These are phyloP conservation scores for Bruguiera parviflora DNA, from an alignment of 345 rosid species.

Conservation along the genomic window DNA sequence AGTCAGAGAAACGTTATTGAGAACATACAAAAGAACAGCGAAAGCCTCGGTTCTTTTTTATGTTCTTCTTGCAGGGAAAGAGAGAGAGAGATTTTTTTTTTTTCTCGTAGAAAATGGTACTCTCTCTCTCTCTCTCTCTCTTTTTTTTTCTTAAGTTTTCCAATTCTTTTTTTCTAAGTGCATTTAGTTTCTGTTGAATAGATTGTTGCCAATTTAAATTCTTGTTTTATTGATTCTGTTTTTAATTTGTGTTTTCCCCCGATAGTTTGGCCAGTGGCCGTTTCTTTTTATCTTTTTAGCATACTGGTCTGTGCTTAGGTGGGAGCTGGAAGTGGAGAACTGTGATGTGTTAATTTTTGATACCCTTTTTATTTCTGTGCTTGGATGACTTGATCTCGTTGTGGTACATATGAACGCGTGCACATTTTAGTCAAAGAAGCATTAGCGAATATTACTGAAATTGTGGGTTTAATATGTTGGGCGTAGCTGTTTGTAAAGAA, in stretches of 20 bases:
- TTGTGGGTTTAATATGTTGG: background rate
- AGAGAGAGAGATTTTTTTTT: background rate
- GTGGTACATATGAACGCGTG: too few species aligned
- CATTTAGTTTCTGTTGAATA: too few species aligned
- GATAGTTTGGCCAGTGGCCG: constrained; percentile 2
- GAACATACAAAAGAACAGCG: background rate
- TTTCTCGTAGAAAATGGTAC: constrained; percentile 38
- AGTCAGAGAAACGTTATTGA: constrained; percentile 5
- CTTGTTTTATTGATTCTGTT: background rate
- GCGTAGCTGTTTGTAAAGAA: background rate
- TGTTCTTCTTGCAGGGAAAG: background rate
- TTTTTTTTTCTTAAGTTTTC: background rate
- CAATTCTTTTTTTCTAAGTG: too few species aligned
- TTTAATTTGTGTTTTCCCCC: background rate
- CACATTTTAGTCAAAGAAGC: constrained; percentile 1
- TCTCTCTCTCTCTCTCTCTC: too few species aligned
- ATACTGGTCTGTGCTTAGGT: constrained; percentile 39
- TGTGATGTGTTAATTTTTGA: background rate
- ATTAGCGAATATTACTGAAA: background rate
- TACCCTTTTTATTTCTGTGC: background rate
- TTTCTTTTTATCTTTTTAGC: constrained; percentile 11
- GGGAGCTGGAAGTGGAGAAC: background rate
- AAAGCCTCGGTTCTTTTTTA: constrained; percentile 6
- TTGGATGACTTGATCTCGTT: too few species aligned
- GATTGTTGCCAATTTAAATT: too few species aligned